Evolutionary conservation across 371 early-diverging fungal species (phyloP), one percentile per base, ranked within the genome.

Genomic region (Polyrhizophydium stewartii): DNA sequence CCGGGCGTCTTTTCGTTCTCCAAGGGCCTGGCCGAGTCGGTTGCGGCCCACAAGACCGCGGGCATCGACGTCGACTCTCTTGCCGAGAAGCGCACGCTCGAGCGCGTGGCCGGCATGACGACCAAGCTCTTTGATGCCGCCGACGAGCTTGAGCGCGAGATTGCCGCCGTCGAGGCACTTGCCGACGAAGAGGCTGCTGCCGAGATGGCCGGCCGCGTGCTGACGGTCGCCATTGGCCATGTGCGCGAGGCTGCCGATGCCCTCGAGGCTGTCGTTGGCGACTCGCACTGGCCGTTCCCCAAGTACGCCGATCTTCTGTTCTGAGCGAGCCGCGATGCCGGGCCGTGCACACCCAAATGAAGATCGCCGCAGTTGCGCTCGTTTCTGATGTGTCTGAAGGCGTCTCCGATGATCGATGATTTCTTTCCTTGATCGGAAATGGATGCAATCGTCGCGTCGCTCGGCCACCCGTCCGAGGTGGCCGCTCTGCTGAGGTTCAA

Each of bases 241-340:
- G 85, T 88, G 56, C 88, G 98, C 66, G 70, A 61, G 12, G 74
- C 77, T 32, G 86, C 90, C 43, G 96, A 97, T 64, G 70, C 59
- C 53, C 67, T 96, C 49, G 96, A 97, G 78, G 69, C 76, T 45
- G 63, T 85, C 31, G 85, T 92, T 24, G 85, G 90, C 28, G 95
- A 96, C 82, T 92, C 89, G 85, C 80, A 77, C 76, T 97, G 94
- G 92, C 92, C 94, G 46, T 84, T 91, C 78, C 98, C 98, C 80
- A 94, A 92, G 82, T 96, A 95, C 87, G 86, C 89, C 53, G 96
- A 97, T 79, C 83, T 97, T 37, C 81, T 97, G 64, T 91, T 94
- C 72, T 76, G 65, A 62, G 33, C 6, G 28, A 47, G 28, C 28
- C 7, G 13, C n/a, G n/a, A n/a, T n/a, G n/a, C n/a, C n/a, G n/a